These are phyloP conservation scores for Sambucus nigra DNA, from an alignment of 129 eudicot genomes.

Conservation along the genomic window DNA sequence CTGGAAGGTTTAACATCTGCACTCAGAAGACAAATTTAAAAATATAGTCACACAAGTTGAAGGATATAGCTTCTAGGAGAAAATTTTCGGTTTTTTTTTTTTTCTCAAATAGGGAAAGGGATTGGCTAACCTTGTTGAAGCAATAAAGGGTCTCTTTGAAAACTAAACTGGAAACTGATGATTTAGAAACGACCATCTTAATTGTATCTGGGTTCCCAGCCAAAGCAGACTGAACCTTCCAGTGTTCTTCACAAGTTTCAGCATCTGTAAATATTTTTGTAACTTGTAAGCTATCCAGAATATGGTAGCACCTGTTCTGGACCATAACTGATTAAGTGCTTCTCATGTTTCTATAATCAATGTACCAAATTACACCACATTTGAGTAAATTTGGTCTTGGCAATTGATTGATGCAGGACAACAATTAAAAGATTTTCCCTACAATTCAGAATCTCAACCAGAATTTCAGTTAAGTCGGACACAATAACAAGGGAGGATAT, in stretches of 20 bases:
- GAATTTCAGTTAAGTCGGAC: too few relatives aligned
- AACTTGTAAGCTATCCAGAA: conserved; percentile 11
- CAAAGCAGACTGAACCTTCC: conserved; percentile 52
- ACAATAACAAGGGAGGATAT: too few relatives aligned
- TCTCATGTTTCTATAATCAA: neutral
- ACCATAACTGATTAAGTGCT: conserved; percentile 8
- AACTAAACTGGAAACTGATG: conserved; percentile 36
- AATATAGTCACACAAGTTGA: neutral
- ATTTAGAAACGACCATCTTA: conserved; percentile 32
- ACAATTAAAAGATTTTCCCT: too few relatives aligned
- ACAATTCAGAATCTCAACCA: too few relatives aligned
- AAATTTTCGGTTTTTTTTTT: too few relatives aligned
- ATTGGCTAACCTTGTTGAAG: conserved; percentile 53
- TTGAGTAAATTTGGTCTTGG: too few relatives aligned
- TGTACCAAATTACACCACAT: too few relatives aligned
- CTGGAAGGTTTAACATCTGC: conserved; percentile 55
- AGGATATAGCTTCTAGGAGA: neutral
- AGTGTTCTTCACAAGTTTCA: conserved; percentile 64
- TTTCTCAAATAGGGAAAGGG: too few relatives aligned
- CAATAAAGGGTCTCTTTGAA: conserved; percentile 55
- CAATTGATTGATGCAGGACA: too few relatives aligned
- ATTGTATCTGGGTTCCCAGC: conserved; percentile 56
- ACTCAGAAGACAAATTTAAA: conserved; percentile 8
- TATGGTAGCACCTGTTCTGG: neutral
- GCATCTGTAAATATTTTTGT: conserved; percentile 28